Conservation (phyloP, 495 filamentous ascomycete species). For the Neurospora sp. region DNA sequence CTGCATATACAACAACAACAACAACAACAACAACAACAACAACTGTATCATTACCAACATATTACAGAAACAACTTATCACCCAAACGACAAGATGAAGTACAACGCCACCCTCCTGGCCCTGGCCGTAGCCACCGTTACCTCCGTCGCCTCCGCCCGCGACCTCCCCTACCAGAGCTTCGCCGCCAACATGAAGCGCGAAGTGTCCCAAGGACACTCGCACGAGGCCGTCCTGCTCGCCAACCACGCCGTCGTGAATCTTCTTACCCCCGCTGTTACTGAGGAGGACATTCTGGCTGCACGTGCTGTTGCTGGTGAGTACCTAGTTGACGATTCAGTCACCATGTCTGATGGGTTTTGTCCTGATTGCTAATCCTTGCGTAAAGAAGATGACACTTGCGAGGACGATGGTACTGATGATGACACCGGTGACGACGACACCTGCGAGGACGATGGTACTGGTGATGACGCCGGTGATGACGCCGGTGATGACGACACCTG, state of each 20-base stretch:
- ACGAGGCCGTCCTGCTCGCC: conserved; percentile 42
- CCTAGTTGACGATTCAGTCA: neutral
- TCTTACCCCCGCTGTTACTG: conserved; percentile 47
- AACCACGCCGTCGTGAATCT: conserved; percentile 41
- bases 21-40: neutral
- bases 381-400: conserved; percentile 42
- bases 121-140: conserved; percentile 19
- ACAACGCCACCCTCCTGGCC: conserved; percentile 25
- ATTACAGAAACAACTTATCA: conserved; percentile 20
- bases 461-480: conserved; percentile 37
- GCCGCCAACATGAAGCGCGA: conserved; percentile 33
- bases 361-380: neutral
- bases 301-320: conserved; percentile 28
- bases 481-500: conserved; percentile 40
- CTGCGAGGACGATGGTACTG: conserved; percentile 8
- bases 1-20: conserved; percentile 2
- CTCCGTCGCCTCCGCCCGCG: conserved; percentile 23
- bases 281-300: conserved; percentile 39
- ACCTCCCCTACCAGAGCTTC: conserved; percentile 22
- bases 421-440: conserved; percentile 1
- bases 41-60: conserved; percentile 7
- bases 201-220: conserved; percentile 56
- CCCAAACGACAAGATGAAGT: conserved; percentile 37
- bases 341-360: neutral
- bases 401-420: conserved; percentile 33